Base-by-base conservation (phyloP, 2,329 filamentous ascomycete species). In the Cercospora janseana region DNA sequence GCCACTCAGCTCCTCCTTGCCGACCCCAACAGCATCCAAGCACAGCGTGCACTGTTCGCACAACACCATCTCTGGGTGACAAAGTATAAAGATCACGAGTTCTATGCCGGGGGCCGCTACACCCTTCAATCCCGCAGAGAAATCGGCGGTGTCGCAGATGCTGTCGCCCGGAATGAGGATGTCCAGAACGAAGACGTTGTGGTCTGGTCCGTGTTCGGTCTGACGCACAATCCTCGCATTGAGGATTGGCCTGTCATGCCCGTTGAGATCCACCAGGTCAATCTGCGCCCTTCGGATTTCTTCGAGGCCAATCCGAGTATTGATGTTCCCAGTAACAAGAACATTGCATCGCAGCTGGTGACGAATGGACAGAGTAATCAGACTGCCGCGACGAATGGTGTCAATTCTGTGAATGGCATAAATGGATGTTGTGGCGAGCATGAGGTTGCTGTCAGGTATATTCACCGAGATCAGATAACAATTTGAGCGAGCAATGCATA, bases 41-140 rank as follows among this genome's bases (percentile, higher is more conserved):
- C 65, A 1, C 67, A 73, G 54, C 70, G 77, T 4, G 75, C 76
- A 0, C 64, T 69, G 2, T 79, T 80, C 58, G 71, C 75, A 0
- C 66, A 73, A 13, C 74, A 78, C 53, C 74, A 77, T 18, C 69
- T 80, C 23, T 80, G 76, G 75, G 75, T 79, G 1, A 79, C 77
- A 2, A 74, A 73, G 56, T 77, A 79, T 60, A 65, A 65, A 7
- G 77, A 80, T 34, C 68, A 75, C 51, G 77, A 80, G 61, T 61
- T 77, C 16, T 79, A 71, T 54, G 75, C 77, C 0, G 76, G 68
- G 0, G 76, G 77, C 1, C 58, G 69, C 18, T 77, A 71, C 49
- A 78, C 76, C 3, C 59, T 76, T 46, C 75, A 73, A 70, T 45
- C 72, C 68, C 1, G 73, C 73, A 2, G 51, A 16, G 75, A 77